Evolutionary conservation across 257 asterid species (phyloP).

Genomic region (Gardenia jasminoides): DNA sequence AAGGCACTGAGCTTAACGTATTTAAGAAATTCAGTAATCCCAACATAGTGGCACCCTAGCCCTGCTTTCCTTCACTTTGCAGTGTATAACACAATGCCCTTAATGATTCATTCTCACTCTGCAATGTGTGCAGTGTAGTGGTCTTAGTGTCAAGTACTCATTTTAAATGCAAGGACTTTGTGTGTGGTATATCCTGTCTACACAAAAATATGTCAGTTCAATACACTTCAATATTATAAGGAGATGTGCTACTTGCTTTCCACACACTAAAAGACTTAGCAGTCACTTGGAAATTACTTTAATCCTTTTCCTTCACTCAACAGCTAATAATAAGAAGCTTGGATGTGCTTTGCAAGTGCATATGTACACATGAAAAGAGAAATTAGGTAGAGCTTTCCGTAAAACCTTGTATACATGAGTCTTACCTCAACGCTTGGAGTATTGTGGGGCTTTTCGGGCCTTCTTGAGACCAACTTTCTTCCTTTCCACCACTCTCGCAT

Average conservation of each 20-base stretch:
- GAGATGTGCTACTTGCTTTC: neutral
- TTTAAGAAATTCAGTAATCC: neutral
- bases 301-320: neutral
- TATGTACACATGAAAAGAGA: neutral
- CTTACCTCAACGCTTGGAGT: slow-evolving; percentile 86
- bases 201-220: too few relatives aligned
- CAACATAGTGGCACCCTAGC: neutral
- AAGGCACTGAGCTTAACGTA: neutral
- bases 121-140: too few relatives aligned
- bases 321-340: neutral
- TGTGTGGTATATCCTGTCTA: neutral
- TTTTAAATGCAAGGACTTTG: neutral
- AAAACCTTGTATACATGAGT: neutral
- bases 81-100: neutral
- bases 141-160: too few relatives aligned
- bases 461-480: slow-evolving; percentile 87
- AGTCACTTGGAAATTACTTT: neutral
- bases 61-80: neutral
- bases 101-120: too few relatives aligned
- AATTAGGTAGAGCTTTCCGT: neutral
- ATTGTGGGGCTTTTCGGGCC: slow-evolving; percentile 97
- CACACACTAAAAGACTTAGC: neutral
- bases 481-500: slow-evolving; percentile 90
- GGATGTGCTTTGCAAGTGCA: neutral
- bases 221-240: too few relatives aligned